Conservation (phyloP, 2,329 filamentous ascomycete species). For the Fusarium sp. region DNA sequence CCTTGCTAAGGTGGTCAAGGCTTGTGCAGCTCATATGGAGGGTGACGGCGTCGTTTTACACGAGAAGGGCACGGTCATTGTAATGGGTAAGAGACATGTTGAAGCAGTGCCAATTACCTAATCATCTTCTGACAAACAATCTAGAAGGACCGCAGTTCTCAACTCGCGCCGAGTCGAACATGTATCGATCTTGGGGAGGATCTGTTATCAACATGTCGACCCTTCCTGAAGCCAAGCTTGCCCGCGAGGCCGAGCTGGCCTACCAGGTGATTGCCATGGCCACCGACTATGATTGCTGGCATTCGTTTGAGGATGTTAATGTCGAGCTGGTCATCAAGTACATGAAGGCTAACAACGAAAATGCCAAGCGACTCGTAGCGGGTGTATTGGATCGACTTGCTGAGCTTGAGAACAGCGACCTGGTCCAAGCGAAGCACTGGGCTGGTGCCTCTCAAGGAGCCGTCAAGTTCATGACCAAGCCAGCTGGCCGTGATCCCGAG, state of each 20-base stretch:
- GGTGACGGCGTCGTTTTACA: constrained; percentile 89
- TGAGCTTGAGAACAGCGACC: constrained; percentile 77
- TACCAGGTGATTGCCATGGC: constrained; percentile 99
- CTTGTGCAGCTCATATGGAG: constrained; percentile 78
- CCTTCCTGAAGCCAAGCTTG: constrained; percentile 94
- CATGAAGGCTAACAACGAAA: constrained; percentile 92
- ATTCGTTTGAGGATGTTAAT: constrained; percentile 82
- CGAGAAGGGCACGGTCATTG: constrained; percentile 84
- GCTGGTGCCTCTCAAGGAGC: constrained; percentile 80
- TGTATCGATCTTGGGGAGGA: constrained; percentile 95
- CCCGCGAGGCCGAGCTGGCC: constrained; percentile 92
- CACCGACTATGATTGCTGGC: constrained; percentile 99
- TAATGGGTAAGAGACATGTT: constrained; percentile 73
- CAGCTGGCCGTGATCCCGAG: constrained; percentile 76
- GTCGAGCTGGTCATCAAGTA: constrained; percentile 97
- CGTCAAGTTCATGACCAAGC: constrained; percentile 83
- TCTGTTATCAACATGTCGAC: constrained; percentile 98
- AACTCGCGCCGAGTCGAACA: constrained; percentile 91
- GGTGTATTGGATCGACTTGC: constrained; percentile 88
- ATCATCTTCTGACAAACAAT: constrained; percentile 31
- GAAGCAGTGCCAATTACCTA: neutral
- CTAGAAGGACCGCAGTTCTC: constrained; percentile 97
- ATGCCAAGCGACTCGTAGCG: constrained; percentile 85
- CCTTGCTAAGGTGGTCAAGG: constrained; percentile 79
- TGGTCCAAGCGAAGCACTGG: constrained; percentile 84